Percentiles rank a stretch among this genome's conserved stretches.
Conservation (phyloP, 257 asterid species). For the Mitragyna speciosa region DNA sequence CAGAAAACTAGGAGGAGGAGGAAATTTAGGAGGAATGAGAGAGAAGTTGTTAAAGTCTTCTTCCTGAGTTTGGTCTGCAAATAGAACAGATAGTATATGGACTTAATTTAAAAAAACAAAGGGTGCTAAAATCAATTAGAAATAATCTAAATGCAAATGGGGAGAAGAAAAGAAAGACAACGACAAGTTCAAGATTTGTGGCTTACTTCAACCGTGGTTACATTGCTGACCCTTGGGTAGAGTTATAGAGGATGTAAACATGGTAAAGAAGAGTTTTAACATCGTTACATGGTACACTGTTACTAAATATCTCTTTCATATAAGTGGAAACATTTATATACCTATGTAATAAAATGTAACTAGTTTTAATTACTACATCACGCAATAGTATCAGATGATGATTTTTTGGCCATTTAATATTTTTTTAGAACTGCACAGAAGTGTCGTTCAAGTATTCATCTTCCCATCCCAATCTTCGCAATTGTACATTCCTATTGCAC, state of each 20-base stretch:
- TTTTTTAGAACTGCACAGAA: too few relatives aligned
- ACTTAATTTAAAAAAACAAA: neutral
- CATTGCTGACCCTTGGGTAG: neutral
- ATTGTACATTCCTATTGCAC: too few relatives aligned
- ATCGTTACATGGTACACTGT: too few relatives aligned
- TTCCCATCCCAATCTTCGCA: too few relatives aligned
- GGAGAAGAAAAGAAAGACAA: neutral
- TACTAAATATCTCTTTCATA: too few relatives aligned
- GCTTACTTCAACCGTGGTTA: neutral
- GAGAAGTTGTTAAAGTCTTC: slow-evolving; percentile 10
- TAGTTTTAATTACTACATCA: too few relatives aligned
- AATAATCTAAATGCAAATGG: neutral
- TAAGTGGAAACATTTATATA: too few relatives aligned
- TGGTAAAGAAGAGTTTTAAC: too few relatives aligned
- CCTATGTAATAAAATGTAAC: too few relatives aligned
- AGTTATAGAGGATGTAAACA: neutral
- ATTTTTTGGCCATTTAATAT: too few relatives aligned
- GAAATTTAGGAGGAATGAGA: slow-evolving; percentile 3
- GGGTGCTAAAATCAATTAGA: neutral
- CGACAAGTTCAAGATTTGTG: neutral
- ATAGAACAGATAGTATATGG: slow-evolving; percentile 8
- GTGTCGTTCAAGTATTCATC: too few relatives aligned
- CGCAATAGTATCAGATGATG: too few relatives aligned
- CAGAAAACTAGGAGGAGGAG: slow-evolving; percentile 1
- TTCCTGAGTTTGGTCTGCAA: slow-evolving; percentile 12